Evolutionary conservation across 768 basidiomycete genomes (phyloP).

Genomic region (Naganishia kalamii): DNA sequence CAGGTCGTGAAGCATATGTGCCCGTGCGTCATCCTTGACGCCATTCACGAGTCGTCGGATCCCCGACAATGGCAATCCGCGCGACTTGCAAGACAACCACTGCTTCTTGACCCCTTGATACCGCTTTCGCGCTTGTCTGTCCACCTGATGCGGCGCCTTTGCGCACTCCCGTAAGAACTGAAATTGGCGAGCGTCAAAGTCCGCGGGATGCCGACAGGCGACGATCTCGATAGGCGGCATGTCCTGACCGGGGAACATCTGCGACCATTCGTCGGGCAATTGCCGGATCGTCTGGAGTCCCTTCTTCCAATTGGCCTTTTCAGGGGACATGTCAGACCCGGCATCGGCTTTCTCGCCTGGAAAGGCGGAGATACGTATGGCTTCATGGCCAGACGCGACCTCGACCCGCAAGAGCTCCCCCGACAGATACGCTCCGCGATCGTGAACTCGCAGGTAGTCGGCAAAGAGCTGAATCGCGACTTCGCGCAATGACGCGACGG

Average conservation of each 20-base stretch:
- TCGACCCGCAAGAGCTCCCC: not conserved
- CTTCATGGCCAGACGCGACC: not conserved
- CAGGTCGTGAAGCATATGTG: not conserved
- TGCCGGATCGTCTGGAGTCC: not conserved
- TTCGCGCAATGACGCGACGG: not conserved
- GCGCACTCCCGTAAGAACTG: not conserved
- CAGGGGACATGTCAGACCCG: not conserved
- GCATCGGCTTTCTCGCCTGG: not conserved
- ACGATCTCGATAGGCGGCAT: slow-evolving; percentile 9
- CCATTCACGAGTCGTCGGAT: not conserved
- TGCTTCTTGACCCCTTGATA: not conserved
- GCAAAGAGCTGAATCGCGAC: not conserved
- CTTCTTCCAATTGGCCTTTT: not conserved
- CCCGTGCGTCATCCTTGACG: not conserved
- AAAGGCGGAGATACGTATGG: slow-evolving; percentile 2
- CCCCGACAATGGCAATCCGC: not conserved
- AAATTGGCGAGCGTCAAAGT: not conserved
- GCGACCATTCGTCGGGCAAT: not conserved
- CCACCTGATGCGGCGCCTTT: not conserved
- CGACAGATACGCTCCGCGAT: not conserved
- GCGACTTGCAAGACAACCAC: not conserved
- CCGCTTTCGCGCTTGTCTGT: not conserved
- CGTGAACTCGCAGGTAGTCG: not conserved
- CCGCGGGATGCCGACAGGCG: not conserved
- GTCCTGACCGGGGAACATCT: not conserved